phyloP scores from a whole-genome alignment of 441 rosid species.

The Pelargonium cotyledonis region DNA sequence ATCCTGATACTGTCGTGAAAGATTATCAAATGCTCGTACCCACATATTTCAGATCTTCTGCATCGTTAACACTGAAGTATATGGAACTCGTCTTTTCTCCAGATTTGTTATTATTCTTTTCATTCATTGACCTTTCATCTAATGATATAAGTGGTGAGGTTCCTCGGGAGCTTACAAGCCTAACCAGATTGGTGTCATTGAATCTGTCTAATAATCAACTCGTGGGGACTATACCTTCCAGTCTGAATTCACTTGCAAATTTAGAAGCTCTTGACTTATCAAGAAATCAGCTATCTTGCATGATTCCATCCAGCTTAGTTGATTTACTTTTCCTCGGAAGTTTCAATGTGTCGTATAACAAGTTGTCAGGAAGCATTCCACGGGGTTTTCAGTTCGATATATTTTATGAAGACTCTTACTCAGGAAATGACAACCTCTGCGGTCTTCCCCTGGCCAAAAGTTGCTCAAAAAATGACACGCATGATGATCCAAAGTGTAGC shows the following conservation, averaged over 20 bases:
- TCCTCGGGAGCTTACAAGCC: background rate
- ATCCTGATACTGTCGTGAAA: background rate
- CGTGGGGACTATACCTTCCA: background rate
- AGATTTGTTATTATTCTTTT: background rate
- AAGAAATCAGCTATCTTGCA: background rate
- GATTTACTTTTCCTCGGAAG: background rate
- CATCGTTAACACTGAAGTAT: too few relatives aligned
- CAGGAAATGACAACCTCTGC: slow-evolving; percentile 8
- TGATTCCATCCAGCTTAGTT: background rate
- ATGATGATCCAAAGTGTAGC: background rate
- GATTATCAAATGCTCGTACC: background rate
- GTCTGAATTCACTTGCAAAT: background rate
- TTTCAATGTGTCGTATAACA: slow-evolving; percentile 14
- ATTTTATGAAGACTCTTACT: background rate
- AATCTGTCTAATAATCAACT: background rate
- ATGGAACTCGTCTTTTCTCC: background rate
- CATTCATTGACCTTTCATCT: background rate
- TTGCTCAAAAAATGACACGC: background rate
- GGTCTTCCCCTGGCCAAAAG: background rate
- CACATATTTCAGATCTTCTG: background rate
- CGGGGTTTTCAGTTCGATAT: fast-evolving
- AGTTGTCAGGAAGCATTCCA: slow-evolving; percentile 19
- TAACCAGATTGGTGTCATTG: background rate
- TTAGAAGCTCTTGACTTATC: background rate
- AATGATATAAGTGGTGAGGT: background rate